A percentile compares a stretch with the other conserved stretches of the same genome.
These are phyloP conservation scores for Leishmania major DNA, from an alignment of 208 protist genomes.

Conservation along the genomic window DNA sequence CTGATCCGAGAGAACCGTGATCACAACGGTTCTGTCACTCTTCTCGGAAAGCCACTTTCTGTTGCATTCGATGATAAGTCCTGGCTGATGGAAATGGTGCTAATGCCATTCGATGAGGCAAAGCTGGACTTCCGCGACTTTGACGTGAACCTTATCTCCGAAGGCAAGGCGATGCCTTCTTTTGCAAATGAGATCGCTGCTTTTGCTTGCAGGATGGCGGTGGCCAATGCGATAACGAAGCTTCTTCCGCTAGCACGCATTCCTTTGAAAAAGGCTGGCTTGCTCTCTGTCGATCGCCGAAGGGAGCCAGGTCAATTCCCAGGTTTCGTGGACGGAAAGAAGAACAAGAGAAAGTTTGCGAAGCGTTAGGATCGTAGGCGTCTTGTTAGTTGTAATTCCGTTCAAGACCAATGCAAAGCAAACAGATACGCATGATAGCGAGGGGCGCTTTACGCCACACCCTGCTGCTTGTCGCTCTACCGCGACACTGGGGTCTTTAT, in stretches of 20 bases:
- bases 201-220: conserved; percentile 82
- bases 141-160: conserved; percentile 82
- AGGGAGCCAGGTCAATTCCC: conserved; percentile 84
- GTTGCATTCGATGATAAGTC: conserved; percentile 83
- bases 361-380: conserved; percentile 70
- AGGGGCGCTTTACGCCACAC: not conserved
- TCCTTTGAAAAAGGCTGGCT: conserved; percentile 86
- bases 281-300: conserved; percentile 86
- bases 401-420: not conserved
- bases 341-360: conserved; percentile 82
- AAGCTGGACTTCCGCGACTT: conserved; percentile 86
- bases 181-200: conserved; percentile 86
- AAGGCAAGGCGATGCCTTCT: conserved; percentile 85
- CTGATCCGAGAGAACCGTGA: conserved; percentile 84
- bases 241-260: conserved; percentile 84
- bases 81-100: conserved; percentile 91
- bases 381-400: conserved; percentile 13
- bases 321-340: conserved; percentile 85
- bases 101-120: conserved; percentile 91
- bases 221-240: conserved; percentile 86
- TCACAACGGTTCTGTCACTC: conserved; percentile 64
- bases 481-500: not conserved
- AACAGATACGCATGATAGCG: not conserved
- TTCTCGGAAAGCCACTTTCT: conserved; percentile 82
- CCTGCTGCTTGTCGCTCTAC: not conserved